These are phyloP conservation scores for Apodospora peruviana DNA, from an alignment of 495 filamentous ascomycete genomes.

Conservation along the genomic window DNA sequence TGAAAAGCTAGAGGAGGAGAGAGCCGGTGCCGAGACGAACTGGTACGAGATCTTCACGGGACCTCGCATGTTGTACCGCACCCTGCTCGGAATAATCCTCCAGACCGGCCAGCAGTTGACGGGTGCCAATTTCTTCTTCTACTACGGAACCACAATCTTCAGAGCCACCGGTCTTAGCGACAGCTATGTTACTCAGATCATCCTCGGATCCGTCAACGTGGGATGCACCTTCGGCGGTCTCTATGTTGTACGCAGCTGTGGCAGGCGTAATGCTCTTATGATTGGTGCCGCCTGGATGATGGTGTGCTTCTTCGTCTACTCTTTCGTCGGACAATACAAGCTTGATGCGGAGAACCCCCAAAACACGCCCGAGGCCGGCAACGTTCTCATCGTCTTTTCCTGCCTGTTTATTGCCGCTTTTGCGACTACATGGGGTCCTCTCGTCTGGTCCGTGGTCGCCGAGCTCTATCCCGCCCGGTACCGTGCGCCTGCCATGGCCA, in stretches of 20 bases:
- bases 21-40: conserved; percentile 50
- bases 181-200: conserved; percentile 67
- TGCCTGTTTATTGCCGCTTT: conserved; percentile 63
- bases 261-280: conserved; percentile 63
- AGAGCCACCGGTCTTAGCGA: conserved; percentile 60
- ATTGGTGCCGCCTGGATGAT: conserved; percentile 64
- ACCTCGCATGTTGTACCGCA: conserved; percentile 69
- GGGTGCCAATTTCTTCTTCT: conserved; percentile 78
- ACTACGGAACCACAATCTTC: conserved; percentile 74
- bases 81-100: conserved; percentile 60
- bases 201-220: conserved; percentile 71
- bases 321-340: conserved; percentile 59
- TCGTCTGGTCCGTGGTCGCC: conserved; percentile 73
- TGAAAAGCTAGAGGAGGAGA: conserved; percentile 56
- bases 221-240: conserved; percentile 66
- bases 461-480: conserved; percentile 80
- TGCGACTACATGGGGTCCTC: conserved; percentile 76
- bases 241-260: conserved; percentile 65
- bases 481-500: conserved; percentile 67
- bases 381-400: conserved; percentile 75
- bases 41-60: conserved; percentile 67
- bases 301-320: conserved; percentile 68
- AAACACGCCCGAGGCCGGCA: conserved; percentile 55
- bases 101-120: conserved; percentile 70
- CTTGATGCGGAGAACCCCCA: conserved; percentile 43